phyloP scores from a whole-genome alignment of 2,329 filamentous ascomycete species.

The Arthrobotrys megalospora region DNA sequence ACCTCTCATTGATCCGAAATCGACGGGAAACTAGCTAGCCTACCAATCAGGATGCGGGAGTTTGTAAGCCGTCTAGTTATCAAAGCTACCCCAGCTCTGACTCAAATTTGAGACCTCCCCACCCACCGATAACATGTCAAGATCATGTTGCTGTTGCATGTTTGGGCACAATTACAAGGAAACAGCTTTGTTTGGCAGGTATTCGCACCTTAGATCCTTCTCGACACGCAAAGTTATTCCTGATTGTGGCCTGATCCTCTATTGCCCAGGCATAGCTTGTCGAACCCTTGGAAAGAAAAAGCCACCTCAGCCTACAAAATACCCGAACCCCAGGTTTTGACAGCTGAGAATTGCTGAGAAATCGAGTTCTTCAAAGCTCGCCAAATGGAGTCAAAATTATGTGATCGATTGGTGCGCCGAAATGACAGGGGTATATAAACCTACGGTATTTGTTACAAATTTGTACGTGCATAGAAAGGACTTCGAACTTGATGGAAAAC shows the following conservation, averaged over 20 bases:
- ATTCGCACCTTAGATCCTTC: slow-evolving; percentile 14
- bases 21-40: not conserved
- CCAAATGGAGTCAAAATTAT: slow-evolving; percentile 46
- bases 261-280: not conserved
- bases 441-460: not conserved
- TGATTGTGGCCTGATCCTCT: slow-evolving; percentile 59
- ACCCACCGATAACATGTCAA: slow-evolving; percentile 14
- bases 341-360: slow-evolving; percentile 42
- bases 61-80: slow-evolving; percentile 25
- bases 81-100: slow-evolving; percentile 18
- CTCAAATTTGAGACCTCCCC: slow-evolving; percentile 20
- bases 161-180: slow-evolving; percentile 22
- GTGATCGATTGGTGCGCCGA: slow-evolving; percentile 26
- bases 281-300: slow-evolving; percentile 4
- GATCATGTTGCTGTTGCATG: slow-evolving; percentile 17
- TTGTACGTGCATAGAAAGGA: not conserved
- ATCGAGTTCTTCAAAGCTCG: slow-evolving; percentile 30
- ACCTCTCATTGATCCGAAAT: not conserved
- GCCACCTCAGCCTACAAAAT: slow-evolving; percentile 4
- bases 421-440: slow-evolving; percentile 14
- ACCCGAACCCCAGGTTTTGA: slow-evolving; percentile 17
- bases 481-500: slow-evolving; percentile 10
- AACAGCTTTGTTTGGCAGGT: slow-evolving; percentile 6
- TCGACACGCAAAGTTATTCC: slow-evolving; percentile 18
- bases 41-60: slow-evolving; percentile 15